These are phyloP conservation scores for Penicillium ucsense DNA, from an alignment of 495 filamentous ascomycete species.

Conservation along the genomic window DNA sequence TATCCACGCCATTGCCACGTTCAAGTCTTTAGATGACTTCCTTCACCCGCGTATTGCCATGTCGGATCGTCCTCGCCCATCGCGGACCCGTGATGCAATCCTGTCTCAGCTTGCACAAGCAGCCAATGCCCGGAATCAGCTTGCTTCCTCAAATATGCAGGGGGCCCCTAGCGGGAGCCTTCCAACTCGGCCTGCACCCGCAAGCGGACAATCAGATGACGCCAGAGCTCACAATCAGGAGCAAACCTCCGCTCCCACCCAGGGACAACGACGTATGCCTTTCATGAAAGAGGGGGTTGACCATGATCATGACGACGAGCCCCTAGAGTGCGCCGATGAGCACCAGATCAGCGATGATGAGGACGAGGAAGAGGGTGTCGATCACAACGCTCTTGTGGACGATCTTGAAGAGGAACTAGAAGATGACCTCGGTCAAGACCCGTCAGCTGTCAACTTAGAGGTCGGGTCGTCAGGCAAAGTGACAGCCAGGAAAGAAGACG, in stretches of 20 bases:
- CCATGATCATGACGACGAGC: conserved; percentile 45
- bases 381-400: conserved; percentile 78
- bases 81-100: conserved; percentile 56
- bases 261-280: conserved; percentile 41
- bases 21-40: conserved; percentile 96
- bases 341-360: conserved; percentile 71
- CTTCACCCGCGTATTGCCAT: conserved; percentile 80
- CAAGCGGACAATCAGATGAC: conserved; percentile 21
- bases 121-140: conserved; percentile 41
- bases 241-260: conserved; percentile 29
- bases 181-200: conserved; percentile 18
- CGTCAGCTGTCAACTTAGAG: conserved; percentile 86
- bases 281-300: conserved; percentile 48
- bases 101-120: conserved; percentile 75
- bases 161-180: conserved; percentile 14
- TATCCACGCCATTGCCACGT: conserved; percentile 96
- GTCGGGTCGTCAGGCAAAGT: conserved; percentile 84
- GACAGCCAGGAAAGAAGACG: conserved; percentile 94
- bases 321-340: conserved; percentile 92
- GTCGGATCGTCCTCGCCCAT: conserved; percentile 65
- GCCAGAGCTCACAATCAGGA: conserved; percentile 15
- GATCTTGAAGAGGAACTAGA: conserved; percentile 86
- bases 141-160: conserved; percentile 21
- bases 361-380: conserved; percentile 56
- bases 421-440: conserved; percentile 61